These are phyloP conservation scores for Plantago major DNA, from an alignment of 257 asterid species.

Conservation along the genomic window DNA sequence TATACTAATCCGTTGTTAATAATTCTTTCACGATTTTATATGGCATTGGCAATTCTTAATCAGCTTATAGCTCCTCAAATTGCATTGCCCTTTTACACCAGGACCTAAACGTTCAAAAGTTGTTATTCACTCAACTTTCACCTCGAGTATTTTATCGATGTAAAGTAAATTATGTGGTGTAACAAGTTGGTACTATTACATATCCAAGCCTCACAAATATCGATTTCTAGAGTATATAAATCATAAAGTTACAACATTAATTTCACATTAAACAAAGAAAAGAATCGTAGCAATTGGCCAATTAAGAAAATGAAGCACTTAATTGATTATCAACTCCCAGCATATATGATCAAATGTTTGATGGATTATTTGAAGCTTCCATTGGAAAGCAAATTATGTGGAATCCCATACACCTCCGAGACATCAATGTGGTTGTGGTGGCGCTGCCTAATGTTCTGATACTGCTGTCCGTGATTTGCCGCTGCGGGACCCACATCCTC, in stretches of 20 bases:
- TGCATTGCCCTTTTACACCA: no score
- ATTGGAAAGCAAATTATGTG: conserved; percentile 60
- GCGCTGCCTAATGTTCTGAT: conserved; percentile 41
- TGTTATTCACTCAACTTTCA: no score
- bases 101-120: no score
- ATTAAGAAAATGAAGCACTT: conserved; percentile 12
- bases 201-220: no score
- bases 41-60: no score
- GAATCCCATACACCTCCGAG: conserved; percentile 54
- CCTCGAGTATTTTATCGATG: no score
- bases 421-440: conserved; percentile 50
- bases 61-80: no score
- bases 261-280: background rate
- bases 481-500: conserved; percentile 38
- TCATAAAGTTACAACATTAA: background rate
- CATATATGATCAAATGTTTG: background rate
- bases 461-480: conserved; percentile 35
- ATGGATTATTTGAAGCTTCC: conserved; percentile 27
- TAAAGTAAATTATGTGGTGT: no score
- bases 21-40: no score
- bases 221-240: no score
- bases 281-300: background rate
- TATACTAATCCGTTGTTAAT: no score
- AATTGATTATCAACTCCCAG: background rate
- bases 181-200: no score